These are phyloP conservation scores for Aureobasidium sp. DNA, from an alignment of 2,329 filamentous ascomycete genomes.

Conservation along the genomic window DNA sequence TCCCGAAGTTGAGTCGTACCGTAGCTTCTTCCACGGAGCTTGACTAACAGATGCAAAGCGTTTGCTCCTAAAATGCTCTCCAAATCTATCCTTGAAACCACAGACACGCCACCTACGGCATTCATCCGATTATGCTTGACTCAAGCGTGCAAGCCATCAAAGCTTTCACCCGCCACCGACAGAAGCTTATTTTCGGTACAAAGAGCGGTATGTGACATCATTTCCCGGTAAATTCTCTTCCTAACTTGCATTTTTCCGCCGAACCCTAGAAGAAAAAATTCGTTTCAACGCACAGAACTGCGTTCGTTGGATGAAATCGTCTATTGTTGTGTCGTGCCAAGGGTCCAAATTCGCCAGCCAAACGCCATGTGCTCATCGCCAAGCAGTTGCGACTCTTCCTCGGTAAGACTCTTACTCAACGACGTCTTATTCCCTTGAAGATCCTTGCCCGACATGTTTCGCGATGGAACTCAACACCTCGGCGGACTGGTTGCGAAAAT, in stretches of 20 bases:
- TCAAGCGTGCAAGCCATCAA: conserved; percentile 1
- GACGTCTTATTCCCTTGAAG: conserved; percentile 5
- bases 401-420: neutral
- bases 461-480: conserved; percentile 6
- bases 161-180: conserved; percentile 8
- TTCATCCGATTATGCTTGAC: neutral
- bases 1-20: neutral
- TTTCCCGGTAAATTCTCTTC: conserved; percentile 6
- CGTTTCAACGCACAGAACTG: neutral
- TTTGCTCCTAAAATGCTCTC: neutral
- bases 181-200: conserved; percentile 5
- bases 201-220: conserved; percentile 7
- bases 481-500: conserved; percentile 1
- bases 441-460: conserved; percentile 1
- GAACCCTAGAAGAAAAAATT: neutral
- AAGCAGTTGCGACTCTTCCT: neutral
- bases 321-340: conserved; percentile 5
- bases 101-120: conserved; percentile 4
- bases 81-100: conserved; percentile 2
- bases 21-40: neutral
- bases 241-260: neutral
- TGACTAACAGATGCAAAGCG: neutral
- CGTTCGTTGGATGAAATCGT: neutral
- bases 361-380: conserved; percentile 7
- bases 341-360: neutral